Evolutionary conservation across 495 filamentous ascomycete genomes (phyloP), one percentile per base, ranked within the genome.

Genomic region (Podospora conica): DNA sequence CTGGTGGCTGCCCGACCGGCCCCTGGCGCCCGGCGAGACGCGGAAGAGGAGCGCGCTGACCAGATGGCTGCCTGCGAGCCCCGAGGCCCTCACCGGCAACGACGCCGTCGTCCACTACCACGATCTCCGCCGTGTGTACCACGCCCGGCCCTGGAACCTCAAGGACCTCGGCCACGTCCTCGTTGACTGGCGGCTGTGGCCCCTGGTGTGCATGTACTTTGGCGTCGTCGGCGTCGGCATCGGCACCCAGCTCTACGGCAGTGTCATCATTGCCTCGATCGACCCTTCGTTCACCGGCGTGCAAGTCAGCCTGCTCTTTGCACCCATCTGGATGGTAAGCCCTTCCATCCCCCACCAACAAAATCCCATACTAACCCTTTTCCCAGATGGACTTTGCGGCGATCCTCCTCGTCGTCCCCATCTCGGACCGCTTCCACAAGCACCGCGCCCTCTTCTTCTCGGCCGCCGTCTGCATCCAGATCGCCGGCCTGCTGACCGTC

Each of bases 191-290:
- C 84, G 91, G 3, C 77, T 96, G 21, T 96, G 90, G 88, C 92
- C 92, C 0, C 74, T 97, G 61, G 81, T 89, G 9, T 69, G 94
- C 48, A 96, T 96, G 93, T 97, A 97, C 76, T 96, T 97, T 76
- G 92, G 92, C 18, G 92, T 96, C 9, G 92, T 97, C 6, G 92
- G 92, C 28, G 92, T 96, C 8, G 92, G 92, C 1, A 95, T 96
- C 61, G 92, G 92, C 53, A 89, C 91, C 2, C 92, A 96, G 78
- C 85, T 88, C 56, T 96, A 96, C 71, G 90, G 88, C 60, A 94
- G 87, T 3, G 83, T 96, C 40, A 96, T 97, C 70, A 95, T 97
- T 72, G 80, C 86, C 55, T 86, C 86, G 5, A 93, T 91, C 64
- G 87, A 95, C 70, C 83, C 89, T 2, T 77, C 77, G 0, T 82